phyloP scores from a whole-genome alignment of 495 filamentous ascomycete genomes.

The Neurospora sp. region DNA sequence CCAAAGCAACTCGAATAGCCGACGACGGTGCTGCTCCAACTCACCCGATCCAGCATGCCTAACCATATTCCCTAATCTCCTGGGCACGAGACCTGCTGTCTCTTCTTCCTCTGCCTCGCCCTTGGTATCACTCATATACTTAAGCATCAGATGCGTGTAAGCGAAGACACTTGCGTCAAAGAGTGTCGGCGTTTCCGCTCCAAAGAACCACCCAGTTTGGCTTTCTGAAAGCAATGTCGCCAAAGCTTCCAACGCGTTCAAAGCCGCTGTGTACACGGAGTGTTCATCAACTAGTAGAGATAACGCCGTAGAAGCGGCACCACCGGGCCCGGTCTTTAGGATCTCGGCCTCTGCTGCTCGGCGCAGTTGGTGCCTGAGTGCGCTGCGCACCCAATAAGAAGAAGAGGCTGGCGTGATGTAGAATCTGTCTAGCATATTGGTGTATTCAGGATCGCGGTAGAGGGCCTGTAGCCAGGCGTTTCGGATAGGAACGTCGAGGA shows the following conservation, averaged over 20 bases:
- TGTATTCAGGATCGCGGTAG: conserved; percentile 60
- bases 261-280: conserved; percentile 56
- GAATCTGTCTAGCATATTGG: conserved; percentile 50
- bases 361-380: conserved; percentile 56
- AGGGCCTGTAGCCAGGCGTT: conserved; percentile 80
- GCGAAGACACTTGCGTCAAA: conserved; percentile 87
- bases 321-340: conserved; percentile 42
- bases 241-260: conserved; percentile 65
- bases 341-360: conserved; percentile 64
- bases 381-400: conserved; percentile 49
- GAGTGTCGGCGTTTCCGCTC: conserved; percentile 44
- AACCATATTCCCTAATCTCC: conserved; percentile 45
- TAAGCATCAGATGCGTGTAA: conserved; percentile 73
- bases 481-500: conserved; percentile 73
- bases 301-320: not conserved
- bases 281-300: conserved; percentile 41
- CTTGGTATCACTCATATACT: not conserved
- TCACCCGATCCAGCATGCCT: conserved; percentile 11
- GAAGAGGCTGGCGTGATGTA: conserved; percentile 60
- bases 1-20: conserved; percentile 26
- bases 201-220: conserved; percentile 32
- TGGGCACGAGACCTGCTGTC: conserved; percentile 10
- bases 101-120: conserved; percentile 18
- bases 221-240: conserved; percentile 55
- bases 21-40: conserved; percentile 22